A percentile compares a stretch with the other conserved stretches of the same genome.
Evolutionary conservation across 1,139 yeast genomes (phyloP).

Genomic region (Arxiozyma telluris): DNA sequence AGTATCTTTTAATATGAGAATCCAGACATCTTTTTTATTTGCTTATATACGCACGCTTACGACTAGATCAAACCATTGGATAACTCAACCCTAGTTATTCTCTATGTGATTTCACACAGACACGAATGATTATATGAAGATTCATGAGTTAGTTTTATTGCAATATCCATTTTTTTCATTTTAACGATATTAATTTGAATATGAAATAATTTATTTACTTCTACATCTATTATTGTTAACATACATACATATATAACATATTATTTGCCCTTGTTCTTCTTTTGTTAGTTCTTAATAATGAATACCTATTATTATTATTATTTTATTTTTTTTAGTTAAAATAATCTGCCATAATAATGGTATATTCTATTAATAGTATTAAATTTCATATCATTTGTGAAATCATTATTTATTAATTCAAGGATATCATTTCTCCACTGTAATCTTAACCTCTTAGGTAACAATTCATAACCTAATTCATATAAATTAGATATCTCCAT

Average conservation of each 20-base stretch:
- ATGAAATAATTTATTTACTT: background rate
- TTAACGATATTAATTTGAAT: background rate
- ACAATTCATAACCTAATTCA: constrained; percentile 38
- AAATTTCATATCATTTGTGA: constrained; percentile 32
- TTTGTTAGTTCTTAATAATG: background rate
- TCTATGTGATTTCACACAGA: background rate
- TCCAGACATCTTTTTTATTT: constrained; percentile 44
- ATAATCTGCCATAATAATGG: constrained; percentile 40
- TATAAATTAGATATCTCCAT: constrained; percentile 51
- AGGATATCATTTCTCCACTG: constrained; percentile 53
- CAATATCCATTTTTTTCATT: too few relatives aligned
- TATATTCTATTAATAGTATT: constrained; percentile 45
- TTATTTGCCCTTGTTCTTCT: background rate
- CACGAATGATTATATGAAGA: background rate
- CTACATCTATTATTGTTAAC: background rate
- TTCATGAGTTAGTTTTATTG: too few relatives aligned
- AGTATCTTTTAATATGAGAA: constrained; percentile 17
- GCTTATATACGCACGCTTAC: background rate
- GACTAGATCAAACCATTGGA: background rate
- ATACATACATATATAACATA: too few relatives aligned
- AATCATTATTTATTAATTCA: constrained; percentile 36
- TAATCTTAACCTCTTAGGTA: constrained; percentile 39
- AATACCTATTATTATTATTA: background rate
- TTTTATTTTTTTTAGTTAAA: constrained; percentile 9
- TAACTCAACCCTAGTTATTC: background rate